Evolutionary conservation across 2,329 filamentous ascomycete genomes (phyloP).

Genomic region (Aspergillus tubingensis): DNA sequence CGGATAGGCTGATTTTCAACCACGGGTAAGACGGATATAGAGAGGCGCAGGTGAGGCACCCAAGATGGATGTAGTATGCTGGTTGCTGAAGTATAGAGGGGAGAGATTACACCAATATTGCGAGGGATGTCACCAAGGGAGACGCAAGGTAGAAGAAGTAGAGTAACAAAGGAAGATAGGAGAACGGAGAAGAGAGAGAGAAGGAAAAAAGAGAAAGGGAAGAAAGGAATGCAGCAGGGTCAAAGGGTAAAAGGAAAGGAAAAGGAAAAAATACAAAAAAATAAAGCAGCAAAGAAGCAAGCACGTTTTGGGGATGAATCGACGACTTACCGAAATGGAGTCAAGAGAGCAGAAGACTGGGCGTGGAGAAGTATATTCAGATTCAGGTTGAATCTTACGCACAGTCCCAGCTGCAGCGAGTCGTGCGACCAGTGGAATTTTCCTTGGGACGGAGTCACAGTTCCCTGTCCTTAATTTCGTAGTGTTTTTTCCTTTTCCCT

Average conservation of each 20-base stretch:
- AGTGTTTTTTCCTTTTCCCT: slow-evolving; percentile 6
- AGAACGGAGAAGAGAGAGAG: slow-evolving; percentile 1
- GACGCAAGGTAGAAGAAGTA: slow-evolving; percentile 7
- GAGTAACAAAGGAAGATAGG: neutral
- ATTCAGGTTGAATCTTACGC: slow-evolving; percentile 17
- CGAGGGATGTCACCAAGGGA: slow-evolving; percentile 7
- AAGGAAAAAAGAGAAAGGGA: slow-evolving; percentile 5
- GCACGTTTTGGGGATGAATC: slow-evolving; percentile 2
- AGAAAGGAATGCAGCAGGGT: too few relatives aligned
- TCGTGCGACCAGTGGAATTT: slow-evolving; percentile 19
- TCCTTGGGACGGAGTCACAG: slow-evolving; percentile 1
- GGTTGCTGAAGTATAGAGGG: neutral
- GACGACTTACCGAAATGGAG: slow-evolving; percentile 10
- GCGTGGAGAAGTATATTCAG: slow-evolving; percentile 12
- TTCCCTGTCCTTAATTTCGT: neutral
- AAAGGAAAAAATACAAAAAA: neutral
- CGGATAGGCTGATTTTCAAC: neutral
- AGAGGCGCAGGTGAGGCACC: neutral
- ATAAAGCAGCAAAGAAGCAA: slow-evolving; percentile 7
- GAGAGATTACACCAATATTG: neutral
- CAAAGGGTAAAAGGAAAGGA: slow-evolving; percentile 5
- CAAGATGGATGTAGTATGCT: neutral
- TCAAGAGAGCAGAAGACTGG: slow-evolving; percentile 4
- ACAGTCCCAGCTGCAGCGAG: slow-evolving; percentile 16
- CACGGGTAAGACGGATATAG: slow-evolving; percentile 9